Evolutionary conservation across 805 yeast genomes (phyloP).

Genomic region (Candida glaebosa): DNA sequence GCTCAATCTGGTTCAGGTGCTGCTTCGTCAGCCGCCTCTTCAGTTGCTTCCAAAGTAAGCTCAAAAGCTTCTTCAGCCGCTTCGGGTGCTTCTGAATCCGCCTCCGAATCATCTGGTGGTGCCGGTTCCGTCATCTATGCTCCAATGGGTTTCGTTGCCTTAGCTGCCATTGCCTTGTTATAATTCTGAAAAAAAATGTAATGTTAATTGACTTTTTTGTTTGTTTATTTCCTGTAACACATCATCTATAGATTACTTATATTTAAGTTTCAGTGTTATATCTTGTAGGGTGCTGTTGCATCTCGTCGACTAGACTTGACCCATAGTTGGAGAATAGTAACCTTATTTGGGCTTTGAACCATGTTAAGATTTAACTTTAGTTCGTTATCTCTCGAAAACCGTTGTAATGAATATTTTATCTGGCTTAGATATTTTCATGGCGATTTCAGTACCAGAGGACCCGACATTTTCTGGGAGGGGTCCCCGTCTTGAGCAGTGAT

Average conservation of each 20-base stretch:
- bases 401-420: too few relatives aligned
- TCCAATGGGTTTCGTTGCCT: conserved; percentile 33
- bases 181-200: conserved; percentile 11
- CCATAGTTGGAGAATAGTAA: too few relatives aligned
- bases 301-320: too few relatives aligned
- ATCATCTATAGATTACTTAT: conserved; percentile 1
- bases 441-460: too few relatives aligned
- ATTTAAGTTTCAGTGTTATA: conserved; percentile 3
- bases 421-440: too few relatives aligned
- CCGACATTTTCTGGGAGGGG: too few relatives aligned
- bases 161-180: conserved; percentile 31
- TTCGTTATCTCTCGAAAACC: too few relatives aligned
- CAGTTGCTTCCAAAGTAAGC: not conserved
- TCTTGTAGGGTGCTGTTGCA: not conserved
- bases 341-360: too few relatives aligned
- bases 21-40: conserved; percentile 4
- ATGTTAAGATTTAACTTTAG: too few relatives aligned
- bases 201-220: not conserved
- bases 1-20: conserved; percentile 4
- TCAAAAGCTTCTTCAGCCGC: conserved; percentile 2
- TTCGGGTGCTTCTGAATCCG: not conserved
- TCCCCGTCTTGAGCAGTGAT: conserved; percentile 26
- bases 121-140: conserved; percentile 12
- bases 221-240: not conserved
- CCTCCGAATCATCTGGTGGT: conserved; percentile 1